Percentiles rank a stretch among this genome's conserved stretches.
Conservation (phyloP, 208 protist genomes). For the Hexamita inflata region DNA sequence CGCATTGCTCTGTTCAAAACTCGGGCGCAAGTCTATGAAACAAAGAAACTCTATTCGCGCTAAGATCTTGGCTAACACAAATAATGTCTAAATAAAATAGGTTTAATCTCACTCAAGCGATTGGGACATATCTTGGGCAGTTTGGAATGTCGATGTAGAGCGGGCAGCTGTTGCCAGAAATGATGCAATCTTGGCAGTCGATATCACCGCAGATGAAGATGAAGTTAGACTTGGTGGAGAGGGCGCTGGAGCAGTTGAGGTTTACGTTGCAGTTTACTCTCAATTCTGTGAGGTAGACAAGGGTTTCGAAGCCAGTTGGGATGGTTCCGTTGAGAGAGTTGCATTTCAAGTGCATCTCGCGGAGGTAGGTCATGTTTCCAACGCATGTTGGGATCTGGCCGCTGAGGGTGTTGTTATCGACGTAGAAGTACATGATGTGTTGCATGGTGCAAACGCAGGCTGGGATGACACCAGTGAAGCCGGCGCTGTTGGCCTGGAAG, state of each 20-base stretch:
- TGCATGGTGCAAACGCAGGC: not conserved
- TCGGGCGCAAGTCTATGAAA: too few species aligned
- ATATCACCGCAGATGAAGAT: not conserved
- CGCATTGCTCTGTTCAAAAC: too few species aligned
- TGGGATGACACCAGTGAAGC: slow-evolving; percentile 13
- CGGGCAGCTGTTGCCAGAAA: too few species aligned
- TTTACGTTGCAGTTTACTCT: slow-evolving; percentile 17
- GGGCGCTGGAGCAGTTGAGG: not conserved
- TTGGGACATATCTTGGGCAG: too few species aligned
- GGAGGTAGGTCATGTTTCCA: not conserved
- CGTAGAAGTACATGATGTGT: slow-evolving; percentile 4
- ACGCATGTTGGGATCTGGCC: slow-evolving; percentile 22
- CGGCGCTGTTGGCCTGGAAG: not conserved
- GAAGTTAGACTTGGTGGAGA: not conserved
- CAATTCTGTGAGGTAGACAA: not conserved
- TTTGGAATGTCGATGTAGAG: too few species aligned
- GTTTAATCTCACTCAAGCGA: too few species aligned
- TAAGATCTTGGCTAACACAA: too few species aligned
- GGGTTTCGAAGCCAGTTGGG: not conserved
- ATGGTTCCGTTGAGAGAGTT: slow-evolving; percentile 11
- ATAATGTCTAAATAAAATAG: too few species aligned
- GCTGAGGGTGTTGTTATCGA: slow-evolving; percentile 1
- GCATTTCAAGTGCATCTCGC: slow-evolving; percentile 14
- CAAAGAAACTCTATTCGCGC: too few species aligned
- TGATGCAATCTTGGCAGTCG: slow-evolving; percentile 17